Percentiles rank a stretch among this genome's conserved stretches.
Evolutionary conservation across 306 rosid genomes (phyloP).

Genomic region (Begonia peltatifolia): DNA sequence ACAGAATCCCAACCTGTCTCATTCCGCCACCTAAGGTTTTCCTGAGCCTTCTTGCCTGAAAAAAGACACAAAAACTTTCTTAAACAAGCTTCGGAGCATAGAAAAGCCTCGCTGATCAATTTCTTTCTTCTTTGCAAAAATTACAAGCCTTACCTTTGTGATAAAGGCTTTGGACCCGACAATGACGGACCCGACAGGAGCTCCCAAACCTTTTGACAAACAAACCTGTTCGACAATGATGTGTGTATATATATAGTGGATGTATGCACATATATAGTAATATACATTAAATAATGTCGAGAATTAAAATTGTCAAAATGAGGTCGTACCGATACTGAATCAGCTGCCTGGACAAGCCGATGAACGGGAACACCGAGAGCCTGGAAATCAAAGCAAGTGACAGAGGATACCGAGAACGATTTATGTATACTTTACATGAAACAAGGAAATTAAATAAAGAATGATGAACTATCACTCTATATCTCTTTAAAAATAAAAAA

Average conservation of each 20-base stretch:
- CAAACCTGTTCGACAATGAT: conserved; percentile 41
- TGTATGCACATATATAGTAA: not conserved
- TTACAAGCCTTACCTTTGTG: conserved; percentile 39
- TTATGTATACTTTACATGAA: no score
- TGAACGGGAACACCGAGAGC: conserved; percentile 83
- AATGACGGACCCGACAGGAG: conserved; percentile 85
- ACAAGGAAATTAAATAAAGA: no score
- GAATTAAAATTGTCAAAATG: not conserved
- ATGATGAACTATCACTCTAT: no score
- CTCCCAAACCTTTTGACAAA: conserved; percentile 80
- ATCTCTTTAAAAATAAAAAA: no score
- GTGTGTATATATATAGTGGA: not conserved
- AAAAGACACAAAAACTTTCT: conserved; percentile 1
- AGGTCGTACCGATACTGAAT: conserved; percentile 52
- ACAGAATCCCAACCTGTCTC: conserved; percentile 81
- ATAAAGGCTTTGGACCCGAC: conserved; percentile 76
- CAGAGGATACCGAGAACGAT: no score
- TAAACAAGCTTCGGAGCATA: not conserved
- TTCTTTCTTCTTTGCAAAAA: not conserved
- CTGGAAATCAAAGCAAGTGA: conserved; percentile 23
- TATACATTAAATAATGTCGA: not conserved
- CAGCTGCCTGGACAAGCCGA: conserved; percentile 87
- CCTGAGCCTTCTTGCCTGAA: conserved; percentile 67
- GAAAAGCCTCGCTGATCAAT: not conserved
- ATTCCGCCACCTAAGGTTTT: conserved; percentile 94